Evolutionary conservation across 108 stramenopile genomes (phyloP).

Genomic region (Schizochytrium sp.): DNA sequence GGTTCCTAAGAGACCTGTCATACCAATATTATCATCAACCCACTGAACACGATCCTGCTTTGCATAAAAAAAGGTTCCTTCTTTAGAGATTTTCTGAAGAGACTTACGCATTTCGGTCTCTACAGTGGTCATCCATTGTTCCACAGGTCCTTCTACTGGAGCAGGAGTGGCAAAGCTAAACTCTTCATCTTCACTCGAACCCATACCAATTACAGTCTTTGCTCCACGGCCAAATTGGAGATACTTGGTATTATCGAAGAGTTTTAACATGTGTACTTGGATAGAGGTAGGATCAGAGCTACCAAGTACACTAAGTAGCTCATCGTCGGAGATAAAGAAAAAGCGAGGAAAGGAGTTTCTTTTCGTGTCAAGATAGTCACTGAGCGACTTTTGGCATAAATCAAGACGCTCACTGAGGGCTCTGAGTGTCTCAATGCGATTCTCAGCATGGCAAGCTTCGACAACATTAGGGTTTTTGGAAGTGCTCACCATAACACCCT

Average conservation of each 20-base stretch:
- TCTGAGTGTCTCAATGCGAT: conserved; percentile 70
- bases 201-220: conserved; percentile 75
- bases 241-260: conserved; percentile 81
- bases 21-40: conserved; percentile 77
- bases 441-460: conserved; percentile 75
- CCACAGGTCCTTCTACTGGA: conserved; percentile 79
- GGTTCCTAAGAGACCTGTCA: conserved; percentile 79
- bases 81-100: conserved; percentile 76
- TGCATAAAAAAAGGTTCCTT: conserved; percentile 79
- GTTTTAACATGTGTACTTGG: conserved; percentile 81
- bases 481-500: conserved; percentile 76
- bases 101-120: conserved; percentile 75
- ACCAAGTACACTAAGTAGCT: conserved; percentile 79
- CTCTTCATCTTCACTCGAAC: conserved; percentile 73
- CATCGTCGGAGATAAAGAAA: conserved; percentile 85
- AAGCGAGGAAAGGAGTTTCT: conserved; percentile 81
- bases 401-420: conserved; percentile 76
- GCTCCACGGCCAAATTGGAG: conserved; percentile 73
- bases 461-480: conserved; percentile 77
- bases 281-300: conserved; percentile 77
- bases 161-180: conserved; percentile 69
- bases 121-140: conserved; percentile 79
- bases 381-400: conserved; percentile 78
- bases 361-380: conserved; percentile 82
- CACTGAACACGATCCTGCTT: conserved; percentile 73